phyloP scores from a whole-genome alignment of 2,329 filamentous ascomycete genomes.

The Trichoderma sp. region DNA sequence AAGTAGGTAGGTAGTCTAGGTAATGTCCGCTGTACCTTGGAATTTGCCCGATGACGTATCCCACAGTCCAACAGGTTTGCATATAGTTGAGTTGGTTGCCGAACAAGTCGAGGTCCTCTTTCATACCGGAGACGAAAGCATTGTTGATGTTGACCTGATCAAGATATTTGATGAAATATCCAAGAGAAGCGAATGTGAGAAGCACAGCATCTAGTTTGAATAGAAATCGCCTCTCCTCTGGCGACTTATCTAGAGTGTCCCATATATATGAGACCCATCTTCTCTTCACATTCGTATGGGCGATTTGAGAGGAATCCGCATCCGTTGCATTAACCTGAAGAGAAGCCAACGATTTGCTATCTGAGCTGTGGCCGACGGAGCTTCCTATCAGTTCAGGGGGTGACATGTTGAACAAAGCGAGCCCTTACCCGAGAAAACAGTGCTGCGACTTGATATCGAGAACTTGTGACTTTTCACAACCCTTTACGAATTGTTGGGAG shows the following conservation, averaged over 20 bases:
- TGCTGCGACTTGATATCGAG: neutral
- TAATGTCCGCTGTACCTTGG: conserved; percentile 34
- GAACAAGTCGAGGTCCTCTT: conserved; percentile 55
- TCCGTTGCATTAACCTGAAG: conserved; percentile 1
- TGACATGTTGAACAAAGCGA: conserved; percentile 6
- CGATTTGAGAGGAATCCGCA: neutral
- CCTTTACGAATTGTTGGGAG: neutral
- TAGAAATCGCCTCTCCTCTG: conserved; percentile 45
- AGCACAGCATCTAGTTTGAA: conserved; percentile 49
- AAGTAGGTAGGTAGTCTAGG: neutral
- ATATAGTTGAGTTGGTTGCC: conserved; percentile 53
- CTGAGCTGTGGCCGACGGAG: neutral
- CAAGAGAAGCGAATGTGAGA: conserved; percentile 42
- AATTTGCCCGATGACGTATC: conserved; percentile 56
- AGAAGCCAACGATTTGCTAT: conserved; percentile 16
- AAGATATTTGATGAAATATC: conserved; percentile 46
- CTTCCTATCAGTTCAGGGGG: neutral
- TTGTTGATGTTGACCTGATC: conserved; percentile 44
- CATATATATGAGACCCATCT: conserved; percentile 52
- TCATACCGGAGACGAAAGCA: conserved; percentile 49
- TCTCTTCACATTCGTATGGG: neutral
- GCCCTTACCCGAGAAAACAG: neutral
- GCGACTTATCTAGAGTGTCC: conserved; percentile 51
- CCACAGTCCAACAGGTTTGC: conserved; percentile 58
- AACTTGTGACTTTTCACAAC: neutral